These are phyloP conservation scores for Flaveria bidentis DNA, from an alignment of 129 eudicot species.

Conservation along the genomic window DNA sequence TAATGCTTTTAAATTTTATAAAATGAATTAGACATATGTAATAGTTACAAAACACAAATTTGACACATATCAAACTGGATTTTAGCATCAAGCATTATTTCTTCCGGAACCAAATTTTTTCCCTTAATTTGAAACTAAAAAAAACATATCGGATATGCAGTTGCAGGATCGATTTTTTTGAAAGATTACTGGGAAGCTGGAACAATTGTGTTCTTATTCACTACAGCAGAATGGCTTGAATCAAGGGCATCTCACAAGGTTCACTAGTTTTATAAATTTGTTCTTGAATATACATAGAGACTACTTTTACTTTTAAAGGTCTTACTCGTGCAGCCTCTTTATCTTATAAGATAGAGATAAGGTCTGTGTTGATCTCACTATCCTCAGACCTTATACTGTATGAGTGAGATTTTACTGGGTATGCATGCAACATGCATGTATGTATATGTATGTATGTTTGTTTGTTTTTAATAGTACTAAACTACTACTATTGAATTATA, in stretches of 20 bases:
- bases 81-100: too few relatives aligned
- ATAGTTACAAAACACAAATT: neutral
- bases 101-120: too few relatives aligned
- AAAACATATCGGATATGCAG: conserved; percentile 36
- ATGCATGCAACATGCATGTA: too few relatives aligned
- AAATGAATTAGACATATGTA: neutral
- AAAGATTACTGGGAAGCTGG: conserved; percentile 78
- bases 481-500: neutral
- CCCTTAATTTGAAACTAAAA: neutral
- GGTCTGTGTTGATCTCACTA: too few relatives aligned
- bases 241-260: conserved; percentile 72
- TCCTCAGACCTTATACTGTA: neutral
- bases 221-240: conserved; percentile 75
- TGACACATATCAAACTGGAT: too few relatives aligned
- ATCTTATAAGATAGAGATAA: too few relatives aligned
- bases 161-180: conserved; percentile 57
- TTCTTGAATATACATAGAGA: neutral
- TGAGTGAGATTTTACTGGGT: too few relatives aligned
- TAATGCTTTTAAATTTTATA: neutral
- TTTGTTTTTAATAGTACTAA: too few relatives aligned
- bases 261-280: neutral
- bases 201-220: conserved; percentile 67
- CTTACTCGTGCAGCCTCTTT: too few relatives aligned
- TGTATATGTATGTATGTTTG: too few relatives aligned
- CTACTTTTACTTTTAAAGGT: too few relatives aligned